Evolutionary conservation across 176 grass and related monocot species (phyloP), one percentile per base, ranked within the genome.

Genomic region (Phragmites australis): DNA sequence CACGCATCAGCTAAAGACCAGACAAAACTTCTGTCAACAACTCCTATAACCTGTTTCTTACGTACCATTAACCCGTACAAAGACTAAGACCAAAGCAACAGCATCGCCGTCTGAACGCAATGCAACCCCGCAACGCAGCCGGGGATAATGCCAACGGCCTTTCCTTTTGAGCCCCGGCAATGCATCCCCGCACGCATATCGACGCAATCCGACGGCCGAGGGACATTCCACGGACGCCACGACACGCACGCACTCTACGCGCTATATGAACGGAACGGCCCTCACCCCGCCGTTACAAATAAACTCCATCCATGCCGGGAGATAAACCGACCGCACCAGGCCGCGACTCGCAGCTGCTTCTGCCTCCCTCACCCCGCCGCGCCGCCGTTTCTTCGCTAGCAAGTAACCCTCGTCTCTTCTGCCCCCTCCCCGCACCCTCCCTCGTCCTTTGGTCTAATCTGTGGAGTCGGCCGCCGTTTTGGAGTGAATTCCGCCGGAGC

Each of bases 361-460:
- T 18, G 15, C 57, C 30, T 50, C 9, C 59, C 23, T 15, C 32
- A 19, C 34, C 52, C 52, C 53, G 12, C 39, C 15, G 17, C 63
- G 34, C 57, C 42, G 44, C 60, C 76, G 30, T 30, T 65, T 66
- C 76, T 41, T 66, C 21, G 61, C n/a, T 1, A 53, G 31, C 32
- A 79, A 79, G 76, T 66, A 66, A 13, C 66, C 76, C 21, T 40
- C 69, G 4, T n/a, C n/a, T n/a, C n/a, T n/a, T n/a, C n/a, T 32
- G 1, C 12, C 18, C 34, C 12, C 10, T 0, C 16, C 37, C 19
- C n/a, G 4, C 6, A 27, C 5, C 21, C 7, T 0, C 2, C 19
- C 15, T 2, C 51, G 4, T 40, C 60, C 17, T 11, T 31, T 0
- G 1, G 57, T 49, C 23, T 19, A 19, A 22, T 64, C 44, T 14